Percentiles rank a stretch among this genome's conserved stretches.
phyloP scores from a whole-genome alignment of 129 eudicot genomes.

The Chrysanthemum lavandulifolium region DNA sequence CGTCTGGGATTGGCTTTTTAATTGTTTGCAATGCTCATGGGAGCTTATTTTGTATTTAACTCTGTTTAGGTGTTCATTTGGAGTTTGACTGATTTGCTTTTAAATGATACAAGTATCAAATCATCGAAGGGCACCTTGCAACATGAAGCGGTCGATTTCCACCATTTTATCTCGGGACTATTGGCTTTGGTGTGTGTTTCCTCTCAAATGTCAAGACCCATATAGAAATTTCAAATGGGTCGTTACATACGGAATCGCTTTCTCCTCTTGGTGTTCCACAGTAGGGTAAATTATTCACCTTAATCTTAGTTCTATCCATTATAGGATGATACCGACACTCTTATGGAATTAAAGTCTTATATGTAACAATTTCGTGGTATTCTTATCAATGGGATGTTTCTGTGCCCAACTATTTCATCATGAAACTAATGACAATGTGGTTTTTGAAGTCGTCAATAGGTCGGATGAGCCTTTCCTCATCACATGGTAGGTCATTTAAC shows the following conservation, averaged over 20 bases:
- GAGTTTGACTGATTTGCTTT: neutral
- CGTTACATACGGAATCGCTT: slow-evolving; percentile 54
- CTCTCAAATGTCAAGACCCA: too few species aligned
- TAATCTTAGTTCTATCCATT: neutral
- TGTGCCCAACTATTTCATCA: slow-evolving; percentile 66
- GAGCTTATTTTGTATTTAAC: too few species aligned
- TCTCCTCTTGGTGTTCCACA: slow-evolving; percentile 79
- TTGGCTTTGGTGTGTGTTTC: slow-evolving; percentile 48
- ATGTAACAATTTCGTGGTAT: slow-evolving; percentile 53
- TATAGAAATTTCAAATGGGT: slow-evolving; percentile 59
- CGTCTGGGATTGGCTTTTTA: too few species aligned
- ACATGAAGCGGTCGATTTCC: slow-evolving; percentile 48
- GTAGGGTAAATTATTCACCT: slow-evolving; percentile 45
- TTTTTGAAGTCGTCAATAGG: slow-evolving; percentile 59
- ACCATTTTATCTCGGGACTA: slow-evolving; percentile 50
- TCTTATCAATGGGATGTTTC: slow-evolving; percentile 81
- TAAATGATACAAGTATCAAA: slow-evolving; percentile 5
- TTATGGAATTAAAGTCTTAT: neutral
- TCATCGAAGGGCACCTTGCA: slow-evolving; percentile 6
- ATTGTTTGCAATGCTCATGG: neutral
- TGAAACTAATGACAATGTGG: slow-evolving; percentile 75
- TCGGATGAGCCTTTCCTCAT: slow-evolving; percentile 80
- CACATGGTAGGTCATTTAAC: slow-evolving; percentile 60
- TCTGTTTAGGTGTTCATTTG: neutral
- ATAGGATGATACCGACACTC: neutral